These are phyloP conservation scores for Asparagopsis taxiformis DNA, from an alignment of 31 red algal genomes.

Conservation along the genomic window DNA sequence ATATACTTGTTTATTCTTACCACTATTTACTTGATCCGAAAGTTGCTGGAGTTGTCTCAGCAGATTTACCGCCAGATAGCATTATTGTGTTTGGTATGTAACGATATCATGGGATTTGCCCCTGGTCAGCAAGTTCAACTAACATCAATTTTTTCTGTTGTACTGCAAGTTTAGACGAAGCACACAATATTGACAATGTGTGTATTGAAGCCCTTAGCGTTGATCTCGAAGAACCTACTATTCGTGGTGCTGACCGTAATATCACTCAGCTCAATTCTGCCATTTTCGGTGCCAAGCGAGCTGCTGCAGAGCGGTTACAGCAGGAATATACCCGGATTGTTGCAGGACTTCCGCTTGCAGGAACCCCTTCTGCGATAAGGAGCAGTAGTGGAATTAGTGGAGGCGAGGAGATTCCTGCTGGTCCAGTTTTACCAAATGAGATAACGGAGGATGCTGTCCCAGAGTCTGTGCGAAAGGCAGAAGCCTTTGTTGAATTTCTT, in stretches of 20 bases:
- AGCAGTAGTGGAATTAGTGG: constrained; percentile 2
- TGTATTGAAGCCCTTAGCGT: constrained; percentile 95
- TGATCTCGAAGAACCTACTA: constrained; percentile 57
- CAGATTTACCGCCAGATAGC: constrained; percentile 72
- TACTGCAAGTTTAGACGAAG: constrained; percentile 39
- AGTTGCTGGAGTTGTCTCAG: constrained; percentile 72
- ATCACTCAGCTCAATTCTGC: constrained; percentile 72
- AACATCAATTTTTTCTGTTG: constrained; percentile 6
- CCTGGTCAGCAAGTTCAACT: background rate
- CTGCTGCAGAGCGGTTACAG: constrained; percentile 46
- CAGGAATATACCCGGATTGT: constrained; percentile 79
- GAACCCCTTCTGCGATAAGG: background rate
- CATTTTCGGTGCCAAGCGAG: constrained; percentile 40
- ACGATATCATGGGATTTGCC: background rate
- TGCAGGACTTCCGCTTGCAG: constrained; percentile 32
- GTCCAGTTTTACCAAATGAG: constrained; percentile 62
- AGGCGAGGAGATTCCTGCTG: constrained; percentile 41
- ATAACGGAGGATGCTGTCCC: constrained; percentile 78
- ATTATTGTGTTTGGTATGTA: constrained; percentile 91
- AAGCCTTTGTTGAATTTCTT: constrained; percentile 79
- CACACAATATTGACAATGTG: constrained; percentile 96
- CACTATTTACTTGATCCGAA: constrained; percentile 98
- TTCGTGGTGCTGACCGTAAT: constrained; percentile 63
- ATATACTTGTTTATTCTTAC: constrained; percentile 98
- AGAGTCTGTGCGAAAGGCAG: constrained; percentile 80